Evolutionary conservation across 1,284 basidiomycete species (phyloP).

Genomic region (Marasmius oreades): DNA sequence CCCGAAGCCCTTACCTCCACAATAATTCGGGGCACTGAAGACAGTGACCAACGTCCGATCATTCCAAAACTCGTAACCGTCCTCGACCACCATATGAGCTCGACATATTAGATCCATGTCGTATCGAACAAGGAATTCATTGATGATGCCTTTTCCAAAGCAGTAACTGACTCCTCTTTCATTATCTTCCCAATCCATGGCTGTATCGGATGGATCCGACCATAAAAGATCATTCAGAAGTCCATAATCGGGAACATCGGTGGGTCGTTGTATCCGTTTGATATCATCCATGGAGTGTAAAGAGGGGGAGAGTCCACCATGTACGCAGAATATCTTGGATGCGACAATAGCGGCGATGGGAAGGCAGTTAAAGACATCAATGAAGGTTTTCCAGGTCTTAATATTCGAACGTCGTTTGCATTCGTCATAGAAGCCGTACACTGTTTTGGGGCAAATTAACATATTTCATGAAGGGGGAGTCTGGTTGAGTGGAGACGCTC

Average conservation of each 20-base stretch:
- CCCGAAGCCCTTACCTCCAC: constrained; percentile 73
- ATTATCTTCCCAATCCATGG: constrained; percentile 99
- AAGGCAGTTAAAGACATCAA: constrained; percentile 99
- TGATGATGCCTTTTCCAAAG: constrained; percentile 97
- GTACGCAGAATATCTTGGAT: constrained; percentile 99
- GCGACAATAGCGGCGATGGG: constrained; percentile 99
- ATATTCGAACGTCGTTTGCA: constrained; percentile 99
- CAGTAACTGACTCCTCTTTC: constrained; percentile 99
- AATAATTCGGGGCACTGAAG: constrained; percentile 97
- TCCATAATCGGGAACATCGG: constrained; percentile 99
- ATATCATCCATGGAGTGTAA: constrained; percentile 99
- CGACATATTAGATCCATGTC: constrained; percentile 99
- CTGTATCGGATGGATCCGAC: constrained; percentile 98
- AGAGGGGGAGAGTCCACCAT: constrained; percentile 97
- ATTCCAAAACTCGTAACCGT: constrained; percentile 99
- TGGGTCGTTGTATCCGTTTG: constrained; percentile 95
- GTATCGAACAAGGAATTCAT: constrained; percentile 88
- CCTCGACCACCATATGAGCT: constrained; percentile 99
- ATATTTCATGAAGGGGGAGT: constrained; percentile 17
- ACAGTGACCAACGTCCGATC: constrained; percentile 98
- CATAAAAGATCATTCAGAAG: constrained; percentile 96
- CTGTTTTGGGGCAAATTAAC: constrained; percentile 38
- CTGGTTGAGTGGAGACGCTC: constrained; percentile 16
- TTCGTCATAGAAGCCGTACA: constrained; percentile 99
- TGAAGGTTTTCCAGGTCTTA: constrained; percentile 99